Conservation (phyloP, 495 filamentous ascomycete species). For the Penicillium odoratum region DNA sequence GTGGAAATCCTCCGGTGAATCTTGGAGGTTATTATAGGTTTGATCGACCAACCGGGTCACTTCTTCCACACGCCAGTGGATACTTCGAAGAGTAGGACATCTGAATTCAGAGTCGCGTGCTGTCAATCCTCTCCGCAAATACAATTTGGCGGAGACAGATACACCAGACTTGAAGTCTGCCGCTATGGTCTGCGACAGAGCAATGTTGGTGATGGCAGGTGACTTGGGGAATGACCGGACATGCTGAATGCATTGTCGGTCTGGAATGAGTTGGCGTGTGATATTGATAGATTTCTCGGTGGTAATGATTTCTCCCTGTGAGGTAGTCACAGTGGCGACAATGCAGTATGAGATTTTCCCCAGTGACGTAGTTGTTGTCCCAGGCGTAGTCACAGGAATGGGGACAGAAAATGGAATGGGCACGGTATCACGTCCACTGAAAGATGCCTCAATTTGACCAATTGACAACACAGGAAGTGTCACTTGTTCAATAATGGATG, state of each 20-base stretch:
- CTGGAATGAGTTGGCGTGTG: conserved; percentile 1
- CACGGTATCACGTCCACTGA: background rate
- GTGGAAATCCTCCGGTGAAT: background rate
- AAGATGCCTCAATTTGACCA: background rate
- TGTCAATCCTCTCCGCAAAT: background rate
- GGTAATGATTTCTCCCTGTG: background rate
- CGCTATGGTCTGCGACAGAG: background rate
- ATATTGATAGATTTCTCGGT: background rate
- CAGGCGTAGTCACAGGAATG: conserved; percentile 2
- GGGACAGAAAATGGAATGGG: background rate
- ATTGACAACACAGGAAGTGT: background rate
- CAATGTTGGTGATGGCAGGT: background rate
- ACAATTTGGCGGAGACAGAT: background rate
- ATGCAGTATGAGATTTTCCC: conserved; percentile 3
- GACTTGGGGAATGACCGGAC: background rate
- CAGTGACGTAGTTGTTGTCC: background rate
- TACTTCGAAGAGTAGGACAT: background rate
- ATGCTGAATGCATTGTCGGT: conserved; percentile 3
- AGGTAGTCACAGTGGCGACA: background rate
- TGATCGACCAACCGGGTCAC: conserved; percentile 1
- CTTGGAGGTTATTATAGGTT: background rate
- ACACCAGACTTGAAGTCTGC: background rate
- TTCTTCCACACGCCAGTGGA: conserved; percentile 5
- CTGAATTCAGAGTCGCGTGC: background rate
- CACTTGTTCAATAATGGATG: background rate